Evolutionary conservation across 306 rosid species (phyloP), one percentile per base, ranked within the genome.

Genomic region (Coriaria nepalensis): DNA sequence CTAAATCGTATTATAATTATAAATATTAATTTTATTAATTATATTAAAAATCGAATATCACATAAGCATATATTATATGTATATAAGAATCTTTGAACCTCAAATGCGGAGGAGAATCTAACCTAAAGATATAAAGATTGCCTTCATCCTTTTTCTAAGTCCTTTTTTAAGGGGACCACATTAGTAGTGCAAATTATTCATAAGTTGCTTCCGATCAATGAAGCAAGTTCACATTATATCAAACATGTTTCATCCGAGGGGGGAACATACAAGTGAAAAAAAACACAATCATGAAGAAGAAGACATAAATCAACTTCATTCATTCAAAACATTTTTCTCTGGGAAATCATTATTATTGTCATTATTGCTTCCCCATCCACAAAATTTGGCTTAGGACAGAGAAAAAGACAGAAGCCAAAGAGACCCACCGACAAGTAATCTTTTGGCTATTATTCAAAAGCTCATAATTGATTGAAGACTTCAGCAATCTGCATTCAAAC

Each of bases 171-270:
- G 29, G 29, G 29, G 29, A 20, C 29, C 29, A 20, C 29, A 20
- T 20, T 20, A 20, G 2, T 20, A 20, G 29, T 20, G 29, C 29
- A 20, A 1, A 20, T 20, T 1, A 3, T 20, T 20, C 29, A 20
- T 20, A 20, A 20, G 29, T 20, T 82, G 92, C 79, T 76, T 71
- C 81, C 76, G 59, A 77, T 80, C 79, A 80, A 78, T 78, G 73
- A 71, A 66, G 62, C 67, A 55, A 51, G 82, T 59, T 70, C 67
- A 75, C 64, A 71, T 42, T 63, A 70, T 83, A 70, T 64, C 70
- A 77, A 73, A 83, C 95, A 88, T 78, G 88, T 76, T 76, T 76
- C 79, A 79, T 70, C 61, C 59, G 58, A 60, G 71, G 72, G 48
- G 52, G 58, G 64, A 37, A 62, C 50, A 20, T 20, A 63, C 72